Evolutionary conservation across 2,329 filamentous ascomycete species (phyloP), one percentile per base, ranked within the genome.

Genomic region (Cercospora beticola): DNA sequence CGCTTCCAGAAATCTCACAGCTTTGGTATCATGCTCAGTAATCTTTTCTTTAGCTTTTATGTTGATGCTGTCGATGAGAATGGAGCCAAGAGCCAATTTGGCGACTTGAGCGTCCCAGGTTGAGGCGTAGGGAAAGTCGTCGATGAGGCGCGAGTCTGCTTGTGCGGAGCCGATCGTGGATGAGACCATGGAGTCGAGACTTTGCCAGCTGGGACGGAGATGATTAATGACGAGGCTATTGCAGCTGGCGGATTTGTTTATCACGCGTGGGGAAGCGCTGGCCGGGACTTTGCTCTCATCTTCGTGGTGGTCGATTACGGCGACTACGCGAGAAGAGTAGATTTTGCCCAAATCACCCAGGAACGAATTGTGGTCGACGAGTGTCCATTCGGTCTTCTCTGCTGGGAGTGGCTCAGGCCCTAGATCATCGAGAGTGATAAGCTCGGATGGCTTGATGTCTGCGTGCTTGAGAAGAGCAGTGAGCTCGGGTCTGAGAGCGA

Each of bases 301-400:
- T 0, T 86, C 88, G 77, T 95, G 92, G 79, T 95, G 92, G 79
- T 95, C 92, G 64, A 95, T 86, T 71, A 89, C 89, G 4, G 89
- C 90, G 4, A 84, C 80, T 0, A 94, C 85, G 8, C 82, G 81
- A 4, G 76, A 69, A 0, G 81, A 80, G 75, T 88, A 92, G 16
- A 82, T 78, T 31, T 74, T 59, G 16, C 83, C 86, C 16, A 94
- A 81, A 14, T 80, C 74, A 0, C 91, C 90, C 5, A 90, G 89
- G 59, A 92, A 82, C 0, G 83, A 85, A 76, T 95, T 95, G 82
- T 95, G 92, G 80, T 95, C 92, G 4, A 95, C 91, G 0, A 95
- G 82, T 18, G 92, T 80, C 90, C 90, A 93, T 61, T 82, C 83
- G 1, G 90, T 90, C 58, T 87, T 85, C 28, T 85, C 82, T 0